A percentile compares a stretch with the other conserved stretches of the same genome.
phyloP scores from a whole-genome alignment of 192 early-diverging fungal species.

The Rhizophagus sp. region DNA sequence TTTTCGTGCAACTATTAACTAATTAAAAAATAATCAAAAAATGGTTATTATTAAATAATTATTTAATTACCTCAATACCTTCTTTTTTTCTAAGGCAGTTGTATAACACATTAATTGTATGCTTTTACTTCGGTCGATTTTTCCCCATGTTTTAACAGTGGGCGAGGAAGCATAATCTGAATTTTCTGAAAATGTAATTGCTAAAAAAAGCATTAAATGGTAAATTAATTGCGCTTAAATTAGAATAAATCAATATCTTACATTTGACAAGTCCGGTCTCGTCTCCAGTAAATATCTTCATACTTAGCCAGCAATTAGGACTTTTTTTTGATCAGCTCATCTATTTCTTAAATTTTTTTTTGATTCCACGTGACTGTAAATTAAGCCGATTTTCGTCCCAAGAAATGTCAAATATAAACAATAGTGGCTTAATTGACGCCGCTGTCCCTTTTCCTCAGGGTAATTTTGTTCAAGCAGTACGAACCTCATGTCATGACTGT shows the following conservation, averaged over 20 bases:
- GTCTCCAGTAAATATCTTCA: conserved; percentile 45
- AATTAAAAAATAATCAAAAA: conserved; percentile 10
- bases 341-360: background rate
- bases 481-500: background rate
- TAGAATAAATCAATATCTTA: conserved; percentile 2
- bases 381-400: no score
- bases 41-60: background rate
- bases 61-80: conserved; percentile 6
- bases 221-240: background rate
- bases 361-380: no score
- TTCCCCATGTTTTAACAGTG: conserved; percentile 41
- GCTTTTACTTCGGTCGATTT: conserved; percentile 34
- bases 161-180: conserved; percentile 22
- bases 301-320: background rate
- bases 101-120: conserved; percentile 42
- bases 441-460: background rate
- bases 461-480: background rate
- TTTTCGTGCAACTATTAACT: conserved; percentile 56
- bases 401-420: background rate
- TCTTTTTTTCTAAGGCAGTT: background rate
- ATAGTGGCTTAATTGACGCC: background rate
- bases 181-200: conserved; percentile 34
- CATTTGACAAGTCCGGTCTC: conserved; percentile 46
- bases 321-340: background rate
- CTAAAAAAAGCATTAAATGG: conserved; percentile 10